These are phyloP conservation scores for Cucumis melo DNA, from an alignment of 306 rosid genomes.

Conservation along the genomic window DNA sequence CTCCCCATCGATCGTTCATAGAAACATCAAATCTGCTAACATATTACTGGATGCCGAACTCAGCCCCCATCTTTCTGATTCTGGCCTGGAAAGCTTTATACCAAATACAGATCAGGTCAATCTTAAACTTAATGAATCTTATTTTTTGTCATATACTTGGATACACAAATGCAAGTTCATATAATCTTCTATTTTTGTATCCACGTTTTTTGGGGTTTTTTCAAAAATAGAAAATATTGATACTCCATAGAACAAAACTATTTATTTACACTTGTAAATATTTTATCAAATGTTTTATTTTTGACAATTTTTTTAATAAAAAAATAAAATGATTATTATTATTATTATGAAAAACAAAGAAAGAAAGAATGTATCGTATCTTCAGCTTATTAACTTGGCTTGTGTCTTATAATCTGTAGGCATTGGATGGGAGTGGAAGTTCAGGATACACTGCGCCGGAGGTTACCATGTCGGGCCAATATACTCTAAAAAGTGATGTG, in stretches of 20 bases:
- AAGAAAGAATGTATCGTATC: too few species aligned
- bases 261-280: too few species aligned
- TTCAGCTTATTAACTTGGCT: neutral
- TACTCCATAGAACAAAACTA: too few species aligned
- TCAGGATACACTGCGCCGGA: conserved; percentile 82
- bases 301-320: too few species aligned
- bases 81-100: conserved; percentile 62
- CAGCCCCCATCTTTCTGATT: conserved; percentile 86
- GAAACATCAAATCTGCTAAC: conserved; percentile 71
- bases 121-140: neutral
- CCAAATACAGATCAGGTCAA: conserved; percentile 63
- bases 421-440: conserved; percentile 48
- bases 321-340: too few species aligned
- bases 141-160: neutral
- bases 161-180: neutral
- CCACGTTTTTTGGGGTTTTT: neutral
- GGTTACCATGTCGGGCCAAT: conserved; percentile 62
- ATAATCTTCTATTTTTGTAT: neutral
- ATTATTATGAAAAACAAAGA: too few species aligned
- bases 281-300: too few species aligned
- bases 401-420: conserved; percentile 22
- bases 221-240: too few species aligned
- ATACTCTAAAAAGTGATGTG: conserved; percentile 71
- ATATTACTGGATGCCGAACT: conserved; percentile 73
- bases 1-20: conserved; percentile 88